These are phyloP conservation scores for Cercospora sesami DNA, from an alignment of 2,329 filamentous ascomycete species.

Conservation along the genomic window DNA sequence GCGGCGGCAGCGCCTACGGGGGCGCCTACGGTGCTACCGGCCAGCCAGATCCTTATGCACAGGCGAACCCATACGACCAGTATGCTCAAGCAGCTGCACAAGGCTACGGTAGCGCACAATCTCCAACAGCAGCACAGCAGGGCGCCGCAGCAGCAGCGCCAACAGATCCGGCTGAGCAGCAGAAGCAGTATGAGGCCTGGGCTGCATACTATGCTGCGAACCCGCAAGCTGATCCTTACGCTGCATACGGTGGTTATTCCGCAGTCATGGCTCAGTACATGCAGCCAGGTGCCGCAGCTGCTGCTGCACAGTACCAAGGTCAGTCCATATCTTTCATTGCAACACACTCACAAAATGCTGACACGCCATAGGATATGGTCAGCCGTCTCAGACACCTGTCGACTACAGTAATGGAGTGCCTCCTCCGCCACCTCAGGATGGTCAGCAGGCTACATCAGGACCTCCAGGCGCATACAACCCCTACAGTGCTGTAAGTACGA, in stretches of 20 bases:
- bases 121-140: conserved; percentile 38
- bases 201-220: conserved; percentile 82
- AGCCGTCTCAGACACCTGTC: conserved; percentile 7
- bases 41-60: conserved; percentile 15
- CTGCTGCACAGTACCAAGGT: conserved; percentile 9
- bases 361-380: not conserved
- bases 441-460: not conserved
- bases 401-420: conserved; percentile 11
- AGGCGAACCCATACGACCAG: conserved; percentile 12
- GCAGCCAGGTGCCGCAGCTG: conserved; percentile 12
- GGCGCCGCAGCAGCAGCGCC: conserved; percentile 31
- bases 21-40: conserved; percentile 21
- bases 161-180: conserved; percentile 32
- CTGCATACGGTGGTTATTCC: conserved; percentile 76
- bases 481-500: conserved; percentile 11
- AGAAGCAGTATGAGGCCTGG: conserved; percentile 59
- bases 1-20: conserved; percentile 31
- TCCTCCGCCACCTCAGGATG: conserved; percentile 7
- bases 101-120: conserved; percentile 35
- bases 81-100: conserved; percentile 18
- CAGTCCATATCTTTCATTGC: not conserved
- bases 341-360: not conserved
- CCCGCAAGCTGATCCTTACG: conserved; percentile 80
- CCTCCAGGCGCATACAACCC: conserved; percentile 9
- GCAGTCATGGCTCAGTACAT: conserved; percentile 30